Evolutionary conservation across 2,329 filamentous ascomycete genomes (phyloP), one percentile per base, ranked within the genome.

Genomic region (Colletotrichum lentis): DNA sequence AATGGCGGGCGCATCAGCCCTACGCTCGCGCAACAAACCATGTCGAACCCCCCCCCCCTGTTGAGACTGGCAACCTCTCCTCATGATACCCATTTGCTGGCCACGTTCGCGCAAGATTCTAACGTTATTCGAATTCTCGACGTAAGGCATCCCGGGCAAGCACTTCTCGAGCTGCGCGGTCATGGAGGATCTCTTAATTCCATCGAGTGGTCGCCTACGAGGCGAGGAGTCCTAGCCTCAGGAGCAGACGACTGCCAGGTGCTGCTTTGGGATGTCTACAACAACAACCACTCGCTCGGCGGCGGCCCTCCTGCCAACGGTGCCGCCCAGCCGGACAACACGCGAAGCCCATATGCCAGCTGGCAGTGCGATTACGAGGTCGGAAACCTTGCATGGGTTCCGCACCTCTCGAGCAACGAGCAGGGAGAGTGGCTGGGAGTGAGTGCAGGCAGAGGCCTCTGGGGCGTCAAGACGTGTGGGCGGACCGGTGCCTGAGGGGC

Each of bases 71-170:
- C 93, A 50, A 96, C 95, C 14, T 98, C 95, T 1, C 96, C 96
- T 1, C 95, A 98, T 75, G 96, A 99, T 78, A 91, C 93, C 7
- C 94, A 99, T 77, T 88, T 99, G 41, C 88, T 99, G 43, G 95
- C 95, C n/a, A 99, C 96, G 0, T 98, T 99, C 78, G 95, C 96
- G 20, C 91, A 94, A 75, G 96, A 98, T 77, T 97, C 93, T 4
- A 94, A 91, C 74, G 83, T 97, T 41, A 94, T 99, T 76, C 93
- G 96, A 55, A 97, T 99, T 62, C 88, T 99, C 37, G 96, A 99
- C 75, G 95, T 98, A 3, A 91, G 96, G 56, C 96, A 99, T 80
- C 96, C 96, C 0, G 96, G 96, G 6, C 96, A 97, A 79, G 96
- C 96, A 2, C 86, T 99, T 5, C 87, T 99, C 31, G 96, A 99